Conservation (phyloP, 1,284 basidiomycete genomes). For the Gomphus bonarii region DNA sequence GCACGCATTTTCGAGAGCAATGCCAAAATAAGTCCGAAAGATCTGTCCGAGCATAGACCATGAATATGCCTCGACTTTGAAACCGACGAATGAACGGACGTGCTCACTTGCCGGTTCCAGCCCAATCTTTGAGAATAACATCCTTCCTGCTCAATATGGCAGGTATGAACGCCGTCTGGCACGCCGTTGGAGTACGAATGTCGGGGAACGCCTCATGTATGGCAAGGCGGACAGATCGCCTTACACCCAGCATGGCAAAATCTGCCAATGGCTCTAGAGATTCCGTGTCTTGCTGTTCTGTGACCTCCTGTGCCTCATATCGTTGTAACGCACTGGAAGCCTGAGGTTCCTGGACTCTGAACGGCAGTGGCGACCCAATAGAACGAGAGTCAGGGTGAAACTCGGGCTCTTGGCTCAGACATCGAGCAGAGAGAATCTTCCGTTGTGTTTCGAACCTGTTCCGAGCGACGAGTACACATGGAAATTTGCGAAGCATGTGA, state of each 20-base stretch:
- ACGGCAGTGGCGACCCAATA: not conserved
- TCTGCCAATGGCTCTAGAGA: constrained; percentile 4
- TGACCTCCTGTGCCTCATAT: not conserved
- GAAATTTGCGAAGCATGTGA: constrained; percentile 6
- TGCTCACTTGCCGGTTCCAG: constrained; percentile 69
- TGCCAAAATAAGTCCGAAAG: constrained; percentile 58
- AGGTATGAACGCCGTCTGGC: constrained; percentile 51
- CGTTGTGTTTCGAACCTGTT: not conserved
- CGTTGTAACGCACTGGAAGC: not conserved
- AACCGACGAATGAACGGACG: not conserved
- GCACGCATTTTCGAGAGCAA: constrained; percentile 46
- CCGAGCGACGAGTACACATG: constrained; percentile 1
- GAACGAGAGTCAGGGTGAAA: not conserved
- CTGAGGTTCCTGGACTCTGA: not conserved
- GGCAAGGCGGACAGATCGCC: constrained; percentile 12
- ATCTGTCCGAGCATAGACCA: constrained; percentile 32
- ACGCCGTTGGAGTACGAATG: constrained; percentile 44
- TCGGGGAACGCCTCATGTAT: constrained; percentile 45
- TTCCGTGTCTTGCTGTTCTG: not conserved
- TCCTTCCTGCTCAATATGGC: constrained; percentile 47
- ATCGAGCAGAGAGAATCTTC: not conserved
- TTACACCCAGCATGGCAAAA: constrained; percentile 12
- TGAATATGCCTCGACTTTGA: not conserved
- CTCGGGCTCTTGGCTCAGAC: not conserved
- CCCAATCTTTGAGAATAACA: constrained; percentile 54